phyloP scores from a whole-genome alignment of 352 stramenopile genomes.

The Pythium oligandrum region DNA sequence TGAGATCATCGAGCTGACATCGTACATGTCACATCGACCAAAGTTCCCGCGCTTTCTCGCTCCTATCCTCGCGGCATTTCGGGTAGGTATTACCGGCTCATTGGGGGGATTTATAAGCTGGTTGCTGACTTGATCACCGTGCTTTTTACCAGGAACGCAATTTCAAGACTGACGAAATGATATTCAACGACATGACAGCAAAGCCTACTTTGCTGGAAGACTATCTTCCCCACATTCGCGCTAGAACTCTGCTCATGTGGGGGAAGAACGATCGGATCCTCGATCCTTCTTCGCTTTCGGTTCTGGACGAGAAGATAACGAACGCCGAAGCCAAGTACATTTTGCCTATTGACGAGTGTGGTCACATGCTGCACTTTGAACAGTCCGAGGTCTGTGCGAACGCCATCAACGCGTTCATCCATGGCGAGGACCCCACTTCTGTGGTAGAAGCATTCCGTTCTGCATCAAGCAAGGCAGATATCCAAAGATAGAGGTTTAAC shows the following conservation, averaged over 20 bases:
- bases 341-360: conserved; percentile 55
- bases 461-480: no score
- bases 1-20: conserved; percentile 57
- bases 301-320: conserved; percentile 44
- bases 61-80: conserved; percentile 1
- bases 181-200: conserved; percentile 45
- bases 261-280: conserved; percentile 66
- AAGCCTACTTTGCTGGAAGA: conserved; percentile 59
- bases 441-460: no score
- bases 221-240: conserved; percentile 42
- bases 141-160: no score
- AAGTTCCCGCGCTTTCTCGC: conserved; percentile 35
- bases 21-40: conserved; percentile 29
- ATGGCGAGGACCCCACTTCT: conserved; percentile 3
- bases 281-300: conserved; percentile 60
- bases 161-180: conserved; percentile 19
- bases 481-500: no score
- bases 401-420: conserved; percentile 62
- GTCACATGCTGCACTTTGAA: conserved; percentile 69
- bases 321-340: conserved; percentile 28
- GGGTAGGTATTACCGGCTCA: not conserved
- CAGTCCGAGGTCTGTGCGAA: conserved; percentile 43
- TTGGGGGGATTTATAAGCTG: no score
- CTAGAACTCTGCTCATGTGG: conserved; percentile 64
- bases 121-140: no score